These are phyloP conservation scores for Fomitopsis palustris DNA, from an alignment of 1,284 basidiomycete species.

Conservation along the genomic window DNA sequence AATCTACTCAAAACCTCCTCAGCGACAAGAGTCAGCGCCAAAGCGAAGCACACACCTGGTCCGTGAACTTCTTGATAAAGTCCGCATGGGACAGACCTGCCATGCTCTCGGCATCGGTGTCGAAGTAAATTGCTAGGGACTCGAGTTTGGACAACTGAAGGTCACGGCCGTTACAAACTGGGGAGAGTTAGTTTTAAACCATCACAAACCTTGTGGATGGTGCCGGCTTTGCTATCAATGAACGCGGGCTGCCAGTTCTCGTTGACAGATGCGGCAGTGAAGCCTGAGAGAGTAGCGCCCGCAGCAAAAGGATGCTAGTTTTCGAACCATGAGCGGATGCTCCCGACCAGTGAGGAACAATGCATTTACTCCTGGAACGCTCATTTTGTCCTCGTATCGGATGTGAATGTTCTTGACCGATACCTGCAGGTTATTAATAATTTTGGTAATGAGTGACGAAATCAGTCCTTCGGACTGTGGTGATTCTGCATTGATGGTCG, in stretches of 20 bases:
- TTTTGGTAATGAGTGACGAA: constrained; percentile 84
- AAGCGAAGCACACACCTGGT: constrained; percentile 51
- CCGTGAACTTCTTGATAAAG: constrained; percentile 76
- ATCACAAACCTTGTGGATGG: constrained; percentile 82
- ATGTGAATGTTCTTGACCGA: constrained; percentile 95
- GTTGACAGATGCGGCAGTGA: constrained; percentile 93
- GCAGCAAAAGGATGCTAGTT: constrained; percentile 89
- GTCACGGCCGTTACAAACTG: background rate
- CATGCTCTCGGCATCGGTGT: constrained; percentile 88
- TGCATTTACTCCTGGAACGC: constrained; percentile 81
- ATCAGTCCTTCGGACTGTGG: constrained; percentile 80
- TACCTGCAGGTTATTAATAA: constrained; percentile 96
- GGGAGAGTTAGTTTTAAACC: background rate
- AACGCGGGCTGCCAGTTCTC: constrained; percentile 92
- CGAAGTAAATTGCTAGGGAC: constrained; percentile 93
- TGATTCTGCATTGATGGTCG: constrained; percentile 46
- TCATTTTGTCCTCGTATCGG: constrained; percentile 94
- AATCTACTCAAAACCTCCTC: constrained; percentile 46
- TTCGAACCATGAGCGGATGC: background rate
- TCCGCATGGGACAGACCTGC: constrained; percentile 66
- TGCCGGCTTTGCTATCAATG: constrained; percentile 86
- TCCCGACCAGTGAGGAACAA: background rate
- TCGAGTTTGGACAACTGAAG: constrained; percentile 79
- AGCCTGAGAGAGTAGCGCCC: constrained; percentile 89
- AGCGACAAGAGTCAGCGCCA: constrained; percentile 1